Evolutionary conservation across 192 early-diverging fungal genomes (phyloP).

Genomic region (Backusella macrospora): DNA sequence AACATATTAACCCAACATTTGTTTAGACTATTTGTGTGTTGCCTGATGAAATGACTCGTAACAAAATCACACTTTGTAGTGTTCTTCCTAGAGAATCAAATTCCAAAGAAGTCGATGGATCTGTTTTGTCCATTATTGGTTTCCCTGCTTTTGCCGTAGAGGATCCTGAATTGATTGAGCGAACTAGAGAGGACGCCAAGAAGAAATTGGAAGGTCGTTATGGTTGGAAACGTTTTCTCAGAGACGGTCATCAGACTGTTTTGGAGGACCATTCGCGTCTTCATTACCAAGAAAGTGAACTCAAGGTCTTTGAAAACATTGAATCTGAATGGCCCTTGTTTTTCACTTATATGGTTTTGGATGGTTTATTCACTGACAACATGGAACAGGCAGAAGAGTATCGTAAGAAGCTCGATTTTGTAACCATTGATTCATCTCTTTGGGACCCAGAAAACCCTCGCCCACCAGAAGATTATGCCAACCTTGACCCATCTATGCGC

Average conservation of each 20-base stretch:
- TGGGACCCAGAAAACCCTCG: constrained; percentile 35
- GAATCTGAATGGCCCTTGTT: constrained; percentile 93
- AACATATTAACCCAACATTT: not conserved
- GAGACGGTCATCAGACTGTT: constrained; percentile 86
- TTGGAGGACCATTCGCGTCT: constrained; percentile 76
- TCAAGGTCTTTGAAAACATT: constrained; percentile 81
- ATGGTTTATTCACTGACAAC: constrained; percentile 76
- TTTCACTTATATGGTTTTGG: constrained; percentile 85
- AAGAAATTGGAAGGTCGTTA: constrained; percentile 81
- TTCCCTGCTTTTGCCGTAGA: constrained; percentile 88
- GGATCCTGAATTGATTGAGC: constrained; percentile 63
- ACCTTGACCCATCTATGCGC: not conserved
- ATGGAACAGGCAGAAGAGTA: constrained; percentile 70
- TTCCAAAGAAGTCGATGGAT: constrained; percentile 87
- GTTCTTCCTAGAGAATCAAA: constrained; percentile 83
- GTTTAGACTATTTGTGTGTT: constrained; percentile 76
- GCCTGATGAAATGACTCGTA: constrained; percentile 85
- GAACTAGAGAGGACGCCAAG: constrained; percentile 73
- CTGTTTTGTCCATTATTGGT: constrained; percentile 80
- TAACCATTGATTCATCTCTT: constrained; percentile 69
- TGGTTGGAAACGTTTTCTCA: constrained; percentile 83
- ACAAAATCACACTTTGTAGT: constrained; percentile 76
- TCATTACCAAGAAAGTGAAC: constrained; percentile 81
- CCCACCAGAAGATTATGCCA: constrained; percentile 17
- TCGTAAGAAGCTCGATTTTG: constrained; percentile 63